phyloP scores from a whole-genome alignment of 768 basidiomycete species.

The Suillus placidus region DNA sequence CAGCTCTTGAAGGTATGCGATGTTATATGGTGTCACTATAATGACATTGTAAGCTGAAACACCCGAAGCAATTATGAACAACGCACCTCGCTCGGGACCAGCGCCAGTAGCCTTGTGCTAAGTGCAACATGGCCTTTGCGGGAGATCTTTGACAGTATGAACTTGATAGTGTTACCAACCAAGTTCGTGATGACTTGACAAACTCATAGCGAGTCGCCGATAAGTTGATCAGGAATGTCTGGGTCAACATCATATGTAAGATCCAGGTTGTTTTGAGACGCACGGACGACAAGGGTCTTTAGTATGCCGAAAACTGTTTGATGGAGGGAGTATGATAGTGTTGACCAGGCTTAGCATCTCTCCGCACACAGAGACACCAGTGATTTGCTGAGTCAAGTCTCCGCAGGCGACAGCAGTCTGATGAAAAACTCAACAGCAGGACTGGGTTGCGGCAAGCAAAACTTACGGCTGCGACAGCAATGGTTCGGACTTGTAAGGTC shows the following conservation, averaged over 20 bases:
- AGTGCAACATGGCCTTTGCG: slow-evolving; percentile 90
- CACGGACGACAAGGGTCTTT: slow-evolving; percentile 97
- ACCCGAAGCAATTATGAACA: too few species aligned
- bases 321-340: slow-evolving; percentile 98
- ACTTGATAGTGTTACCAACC: slow-evolving; percentile 96
- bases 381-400: slow-evolving; percentile 92
- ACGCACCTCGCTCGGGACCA: too few species aligned
- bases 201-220: slow-evolving; percentile 93
- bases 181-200: slow-evolving; percentile 96
- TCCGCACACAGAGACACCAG: slow-evolving; percentile 88
- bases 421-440: background rate
- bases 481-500: slow-evolving; percentile 91
- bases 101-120: slow-evolving; percentile 75
- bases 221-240: slow-evolving; percentile 94
- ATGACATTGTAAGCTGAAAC: too few species aligned
- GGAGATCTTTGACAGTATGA: slow-evolving; percentile 80
- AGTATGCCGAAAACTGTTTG: slow-evolving; percentile 96
- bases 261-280: slow-evolving; percentile 94
- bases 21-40: too few species aligned
- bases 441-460: background rate
- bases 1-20: too few species aligned
- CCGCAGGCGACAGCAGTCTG: slow-evolving; percentile 85
- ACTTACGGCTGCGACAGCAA: slow-evolving; percentile 87
- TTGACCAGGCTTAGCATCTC: slow-evolving; percentile 96
- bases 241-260: slow-evolving; percentile 96